Evolutionary conservation across 2,329 filamentous ascomycete genomes (phyloP).

Genomic region (Acrodontium crateriforme): DNA sequence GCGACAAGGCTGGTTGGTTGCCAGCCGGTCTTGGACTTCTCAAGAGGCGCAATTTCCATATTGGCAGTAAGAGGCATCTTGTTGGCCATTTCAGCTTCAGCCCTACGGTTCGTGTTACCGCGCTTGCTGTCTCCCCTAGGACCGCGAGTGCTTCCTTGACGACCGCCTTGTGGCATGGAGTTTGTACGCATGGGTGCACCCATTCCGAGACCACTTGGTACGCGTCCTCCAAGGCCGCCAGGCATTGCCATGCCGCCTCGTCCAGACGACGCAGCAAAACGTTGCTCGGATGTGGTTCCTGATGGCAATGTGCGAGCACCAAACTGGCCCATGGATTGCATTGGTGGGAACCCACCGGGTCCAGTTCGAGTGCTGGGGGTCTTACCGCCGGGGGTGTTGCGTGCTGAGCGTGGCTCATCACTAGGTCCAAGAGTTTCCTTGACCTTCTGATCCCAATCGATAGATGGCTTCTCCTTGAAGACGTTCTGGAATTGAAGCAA

Average conservation of each 20-base stretch:
- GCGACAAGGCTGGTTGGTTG: constrained; percentile 61
- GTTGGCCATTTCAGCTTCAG: constrained; percentile 59
- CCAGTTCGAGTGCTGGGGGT: constrained; percentile 28
- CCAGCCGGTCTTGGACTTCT: constrained; percentile 65
- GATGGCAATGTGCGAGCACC: constrained; percentile 45
- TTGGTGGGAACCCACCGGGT: not conserved
- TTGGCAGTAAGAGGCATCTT: constrained; percentile 84
- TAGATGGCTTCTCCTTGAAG: constrained; percentile 90
- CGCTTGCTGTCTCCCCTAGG: constrained; percentile 54
- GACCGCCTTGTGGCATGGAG: constrained; percentile 55
- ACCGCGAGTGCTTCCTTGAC: constrained; percentile 31
- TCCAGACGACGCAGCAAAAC: constrained; percentile 38
- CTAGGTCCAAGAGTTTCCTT: constrained; percentile 71
- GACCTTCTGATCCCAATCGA: constrained; percentile 85
- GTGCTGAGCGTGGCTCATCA: constrained; percentile 46
- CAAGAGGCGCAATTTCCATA: constrained; percentile 67
- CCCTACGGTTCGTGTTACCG: constrained; percentile 37
- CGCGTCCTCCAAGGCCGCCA: constrained; percentile 46
- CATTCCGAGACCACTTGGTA: constrained; percentile 43
- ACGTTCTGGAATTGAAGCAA: constrained; percentile 90
- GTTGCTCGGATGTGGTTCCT: constrained; percentile 63
- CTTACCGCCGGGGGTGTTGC: constrained; percentile 37
- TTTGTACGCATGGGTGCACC: constrained; percentile 40
- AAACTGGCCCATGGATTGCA: constrained; percentile 15
- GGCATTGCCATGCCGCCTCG: constrained; percentile 19